These are phyloP conservation scores for Moesziomyces sp. DNA, from an alignment of 1,284 basidiomycete genomes.

Conservation along the genomic window DNA sequence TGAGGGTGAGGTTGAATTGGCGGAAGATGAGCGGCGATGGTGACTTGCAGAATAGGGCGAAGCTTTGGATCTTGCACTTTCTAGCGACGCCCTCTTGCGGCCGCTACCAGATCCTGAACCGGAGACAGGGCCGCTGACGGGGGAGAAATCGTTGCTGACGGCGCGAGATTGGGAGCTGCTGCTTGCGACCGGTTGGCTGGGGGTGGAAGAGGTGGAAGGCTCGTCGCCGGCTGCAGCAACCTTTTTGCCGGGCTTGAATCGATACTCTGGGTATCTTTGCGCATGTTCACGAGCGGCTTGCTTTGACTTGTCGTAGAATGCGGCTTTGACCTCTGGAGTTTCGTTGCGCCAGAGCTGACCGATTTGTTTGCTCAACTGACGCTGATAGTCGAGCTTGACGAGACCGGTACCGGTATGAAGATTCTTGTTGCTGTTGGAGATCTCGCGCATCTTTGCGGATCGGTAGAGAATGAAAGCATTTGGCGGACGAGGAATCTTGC, in stretches of 20 bases:
- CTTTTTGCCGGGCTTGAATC: constrained; percentile 22
- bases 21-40: constrained; percentile 28
- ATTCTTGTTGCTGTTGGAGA: constrained; percentile 4
- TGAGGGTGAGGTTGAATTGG: constrained; percentile 8
- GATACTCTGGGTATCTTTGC: constrained; percentile 33
- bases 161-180: no score
- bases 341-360: constrained; percentile 40
- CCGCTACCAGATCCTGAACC: constrained; percentile 42
- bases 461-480: constrained; percentile 50
- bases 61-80: constrained; percentile 18
- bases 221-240: neutral
- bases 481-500: constrained; percentile 37
- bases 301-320: constrained; percentile 26
- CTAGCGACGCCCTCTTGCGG: constrained; percentile 29
- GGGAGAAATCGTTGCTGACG: constrained; percentile 11
- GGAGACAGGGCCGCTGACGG: constrained; percentile 27
- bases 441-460: constrained; percentile 29
- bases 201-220: neutral
- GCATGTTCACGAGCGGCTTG: constrained; percentile 32
- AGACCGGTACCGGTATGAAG: constrained; percentile 8
- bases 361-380: constrained; percentile 32
- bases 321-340: constrained; percentile 16
- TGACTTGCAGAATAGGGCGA: constrained; percentile 19
- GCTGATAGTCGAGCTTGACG: constrained; percentile 39
- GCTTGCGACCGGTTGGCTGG: neutral